A percentile compares a stretch with the other conserved stretches of the same genome.
Conservation (phyloP, 2,329 filamentous ascomycete species). For the Ascochyta lentis region DNA sequence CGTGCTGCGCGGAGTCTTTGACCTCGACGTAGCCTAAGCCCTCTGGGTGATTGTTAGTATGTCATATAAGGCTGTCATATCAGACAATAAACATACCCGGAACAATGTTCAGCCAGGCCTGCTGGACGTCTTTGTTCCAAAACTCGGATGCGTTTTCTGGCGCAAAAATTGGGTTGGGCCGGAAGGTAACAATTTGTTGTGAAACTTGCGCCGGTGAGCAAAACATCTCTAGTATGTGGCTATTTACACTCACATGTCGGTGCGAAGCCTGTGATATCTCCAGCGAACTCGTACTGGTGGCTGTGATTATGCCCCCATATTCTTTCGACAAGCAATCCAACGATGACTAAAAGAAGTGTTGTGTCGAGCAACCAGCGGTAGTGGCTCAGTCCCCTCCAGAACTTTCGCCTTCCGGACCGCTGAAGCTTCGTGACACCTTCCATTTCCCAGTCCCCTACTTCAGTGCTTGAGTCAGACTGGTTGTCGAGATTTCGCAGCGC, state of each 20-base stretch:
- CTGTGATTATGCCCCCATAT: slow-evolving; percentile 21
- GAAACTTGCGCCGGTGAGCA: slow-evolving; percentile 27
- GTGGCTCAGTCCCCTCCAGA: slow-evolving; percentile 23
- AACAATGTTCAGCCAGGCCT: slow-evolving; percentile 42
- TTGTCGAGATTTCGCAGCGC: slow-evolving; percentile 28
- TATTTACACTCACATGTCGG: slow-evolving; percentile 31
- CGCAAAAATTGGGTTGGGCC: slow-evolving; percentile 32
- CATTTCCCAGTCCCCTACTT: slow-evolving; percentile 36
- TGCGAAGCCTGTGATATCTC: slow-evolving; percentile 43
- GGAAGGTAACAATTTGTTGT: slow-evolving; percentile 40
- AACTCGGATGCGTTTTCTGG: slow-evolving; percentile 40
- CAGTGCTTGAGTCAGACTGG: slow-evolving; percentile 38
- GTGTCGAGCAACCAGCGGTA: slow-evolving; percentile 42
- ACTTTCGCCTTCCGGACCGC: slow-evolving; percentile 12
- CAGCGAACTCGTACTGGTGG: slow-evolving; percentile 33
- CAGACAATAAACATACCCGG: slow-evolving; percentile 27
- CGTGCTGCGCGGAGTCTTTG: slow-evolving; percentile 27
- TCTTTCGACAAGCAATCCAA: slow-evolving; percentile 38
- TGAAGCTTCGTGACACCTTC: slow-evolving; percentile 13
- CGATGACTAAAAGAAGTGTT: slow-evolving; percentile 34
- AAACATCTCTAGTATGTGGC: not conserved
- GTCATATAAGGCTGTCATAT: not conserved
- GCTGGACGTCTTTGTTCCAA: slow-evolving; percentile 38
- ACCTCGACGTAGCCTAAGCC: slow-evolving; percentile 44
- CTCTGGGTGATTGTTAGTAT: slow-evolving; percentile 22